Conservation (phyloP, 2,329 filamentous ascomycete species). For the Ophiostoma triangulosporum region DNA sequence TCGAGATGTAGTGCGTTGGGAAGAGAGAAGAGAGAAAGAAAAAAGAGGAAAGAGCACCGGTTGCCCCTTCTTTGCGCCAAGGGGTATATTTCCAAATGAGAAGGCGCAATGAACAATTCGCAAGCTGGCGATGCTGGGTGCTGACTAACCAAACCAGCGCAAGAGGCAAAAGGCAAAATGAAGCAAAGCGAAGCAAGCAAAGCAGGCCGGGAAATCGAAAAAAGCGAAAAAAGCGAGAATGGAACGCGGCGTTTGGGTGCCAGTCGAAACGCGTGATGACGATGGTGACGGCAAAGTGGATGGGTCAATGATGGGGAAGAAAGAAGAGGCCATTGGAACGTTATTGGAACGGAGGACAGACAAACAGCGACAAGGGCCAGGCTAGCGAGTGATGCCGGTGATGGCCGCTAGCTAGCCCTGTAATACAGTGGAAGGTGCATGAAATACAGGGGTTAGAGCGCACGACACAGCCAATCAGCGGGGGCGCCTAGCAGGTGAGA, state of each 20-base stretch:
- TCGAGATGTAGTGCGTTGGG: constrained; percentile 1
- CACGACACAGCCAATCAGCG: constrained; percentile 5
- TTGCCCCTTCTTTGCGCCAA: neutral
- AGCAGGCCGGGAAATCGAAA: neutral
- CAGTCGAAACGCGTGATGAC: neutral
- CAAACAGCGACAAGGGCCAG: neutral
- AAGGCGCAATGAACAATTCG: neutral
- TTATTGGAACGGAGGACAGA: neutral
- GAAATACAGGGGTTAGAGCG: neutral
- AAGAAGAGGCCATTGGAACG: neutral
- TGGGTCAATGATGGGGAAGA: neutral
- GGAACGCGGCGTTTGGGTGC: neutral
- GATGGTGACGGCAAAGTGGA: constrained; percentile 1
- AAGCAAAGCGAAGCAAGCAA: neutral
- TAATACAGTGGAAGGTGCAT: neutral
- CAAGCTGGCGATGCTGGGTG: neutral
- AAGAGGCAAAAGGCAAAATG: neutral
- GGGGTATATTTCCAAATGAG: neutral
- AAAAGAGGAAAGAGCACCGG: constrained; percentile 4
- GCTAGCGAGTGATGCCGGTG: neutral
- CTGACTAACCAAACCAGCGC: neutral
- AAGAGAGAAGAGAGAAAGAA: too few relatives aligned
- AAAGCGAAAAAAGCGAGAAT: neutral
- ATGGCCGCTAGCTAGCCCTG: neutral
- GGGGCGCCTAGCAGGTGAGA: neutral